Evolutionary conservation across 495 filamentous ascomycete species (phyloP).

Genomic region (Penicillium egyptiacum): DNA sequence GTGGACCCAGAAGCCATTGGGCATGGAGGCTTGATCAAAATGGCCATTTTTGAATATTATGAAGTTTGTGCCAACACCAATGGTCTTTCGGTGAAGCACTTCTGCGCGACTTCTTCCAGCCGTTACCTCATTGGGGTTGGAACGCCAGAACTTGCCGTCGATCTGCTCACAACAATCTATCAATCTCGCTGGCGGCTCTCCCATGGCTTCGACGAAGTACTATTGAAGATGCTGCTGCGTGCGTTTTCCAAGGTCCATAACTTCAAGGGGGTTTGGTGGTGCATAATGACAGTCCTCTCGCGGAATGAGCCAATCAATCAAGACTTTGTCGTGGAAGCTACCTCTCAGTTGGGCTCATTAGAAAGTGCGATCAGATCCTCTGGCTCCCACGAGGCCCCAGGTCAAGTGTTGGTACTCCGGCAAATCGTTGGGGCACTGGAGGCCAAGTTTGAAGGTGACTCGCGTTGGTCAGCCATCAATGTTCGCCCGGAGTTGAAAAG

Average conservation of each 20-base stretch:
- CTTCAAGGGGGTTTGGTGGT: slow-evolving; percentile 46
- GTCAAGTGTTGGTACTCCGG: slow-evolving; percentile 6
- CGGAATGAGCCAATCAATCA: slow-evolving; percentile 30
- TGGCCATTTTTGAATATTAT: slow-evolving; percentile 45
- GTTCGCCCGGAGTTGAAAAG: slow-evolving; percentile 4
- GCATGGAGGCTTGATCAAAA: slow-evolving; percentile 32
- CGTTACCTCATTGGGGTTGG: slow-evolving; percentile 31
- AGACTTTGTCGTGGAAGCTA: slow-evolving; percentile 38
- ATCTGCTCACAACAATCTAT: slow-evolving; percentile 40
- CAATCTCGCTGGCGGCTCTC: slow-evolving; percentile 38
- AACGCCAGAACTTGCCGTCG: slow-evolving; percentile 31
- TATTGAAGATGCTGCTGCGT: slow-evolving; percentile 47
- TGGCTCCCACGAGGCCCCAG: slow-evolving; percentile 8
- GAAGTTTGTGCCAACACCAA: slow-evolving; percentile 36
- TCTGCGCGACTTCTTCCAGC: slow-evolving; percentile 30
- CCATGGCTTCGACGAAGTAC: slow-evolving; percentile 37
- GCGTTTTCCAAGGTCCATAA: slow-evolving; percentile 32
- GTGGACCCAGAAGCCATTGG: slow-evolving; percentile 17
- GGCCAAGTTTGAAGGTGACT: slow-evolving; percentile 6
- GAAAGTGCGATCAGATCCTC: slow-evolving; percentile 5
- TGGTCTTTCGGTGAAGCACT: slow-evolving; percentile 36
- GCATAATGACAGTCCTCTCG: slow-evolving; percentile 39
- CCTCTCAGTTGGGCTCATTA: slow-evolving; percentile 26
- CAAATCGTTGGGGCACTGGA: not conserved
- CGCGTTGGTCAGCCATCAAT: slow-evolving; percentile 8